Evolutionary conservation across 2,329 filamentous ascomycete species (phyloP), one percentile per base, ranked within the genome.

Genomic region (Fusarium coicis): DNA sequence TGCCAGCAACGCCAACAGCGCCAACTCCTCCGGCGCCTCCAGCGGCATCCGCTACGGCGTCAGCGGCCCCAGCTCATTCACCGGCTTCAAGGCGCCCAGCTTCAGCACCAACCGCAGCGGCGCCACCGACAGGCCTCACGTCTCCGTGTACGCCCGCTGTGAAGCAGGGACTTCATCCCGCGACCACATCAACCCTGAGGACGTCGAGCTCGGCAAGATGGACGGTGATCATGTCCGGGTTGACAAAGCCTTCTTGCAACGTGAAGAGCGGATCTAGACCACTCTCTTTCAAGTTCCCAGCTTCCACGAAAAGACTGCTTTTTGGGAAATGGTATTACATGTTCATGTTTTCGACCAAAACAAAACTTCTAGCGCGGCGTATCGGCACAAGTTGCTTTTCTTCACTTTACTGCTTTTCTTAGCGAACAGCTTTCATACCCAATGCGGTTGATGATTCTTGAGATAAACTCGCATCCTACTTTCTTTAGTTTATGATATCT

Each of bases 161-260:
- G 77, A 80, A n/a, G 72, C 71, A 7, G 63, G 60, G n/a, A 60
- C 52, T 10, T 47, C 66, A 4, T 63, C 64, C 4, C 62, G 68
- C n/a, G 73, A 77, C 16, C 63, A 61, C 30, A 64, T 74, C 39
- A 77, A 81, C 47, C 72, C 74, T 8, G 67, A 76, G 7, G 81
- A 81, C 21, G 40, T 82, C 2, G 83, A 84, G 72, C 72, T 84
- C 19, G 74, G 75, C 4, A 76, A 76, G 28, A 78, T 80, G 7
- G 74, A 79, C 23, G 15, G 54, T 1, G 73, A 76, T 10, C 72
- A 77, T 11, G 80, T 82, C 21, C 72, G 76, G 15, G 74, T 82
- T 28, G 74, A 82, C 28, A 78, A 70, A 28, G 75, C 79, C 49
- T 62, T 83, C 26, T 68, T 77, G n/a, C 79, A 80, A 55, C 79